phyloP scores from a whole-genome alignment of 306 rosid genomes.

The Rosa rugosa region DNA sequence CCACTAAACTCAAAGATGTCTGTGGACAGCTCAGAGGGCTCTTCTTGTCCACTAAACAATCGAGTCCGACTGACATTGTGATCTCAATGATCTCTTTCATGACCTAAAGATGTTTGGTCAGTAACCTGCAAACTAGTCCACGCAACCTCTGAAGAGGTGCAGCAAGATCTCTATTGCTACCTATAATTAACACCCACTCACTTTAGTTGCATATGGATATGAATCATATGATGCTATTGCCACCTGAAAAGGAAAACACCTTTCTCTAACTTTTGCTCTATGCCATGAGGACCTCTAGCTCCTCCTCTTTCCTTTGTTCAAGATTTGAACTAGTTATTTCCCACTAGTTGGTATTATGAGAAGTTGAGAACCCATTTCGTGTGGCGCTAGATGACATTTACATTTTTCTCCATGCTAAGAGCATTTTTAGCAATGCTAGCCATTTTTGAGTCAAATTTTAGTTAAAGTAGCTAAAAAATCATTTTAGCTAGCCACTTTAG shows the following conservation, averaged over 20 bases:
- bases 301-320: neutral
- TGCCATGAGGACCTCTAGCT: neutral
- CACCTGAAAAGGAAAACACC: neutral
- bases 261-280: neutral
- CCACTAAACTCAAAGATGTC: neutral
- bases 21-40: slow-evolving; percentile 12
- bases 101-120: slow-evolving; percentile 26
- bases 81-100: slow-evolving; percentile 21
- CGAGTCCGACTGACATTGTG: slow-evolving; percentile 19
- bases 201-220: neutral
- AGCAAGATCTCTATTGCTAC: neutral
- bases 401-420: too few relatives aligned
- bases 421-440: too few relatives aligned
- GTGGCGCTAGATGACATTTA: too few relatives aligned
- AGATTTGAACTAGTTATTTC: neutral
- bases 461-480: too few relatives aligned
- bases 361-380: too few relatives aligned
- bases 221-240: neutral
- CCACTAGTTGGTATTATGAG: neutral
- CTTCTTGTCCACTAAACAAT: slow-evolving; percentile 5
- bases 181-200: neutral
- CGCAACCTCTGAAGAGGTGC: slow-evolving; percentile 19
- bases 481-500: too few relatives aligned
- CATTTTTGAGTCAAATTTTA: too few relatives aligned
- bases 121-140: neutral